Evolutionary conservation across 1,284 basidiomycete species (phyloP).

Genomic region (Austroboletus novae-zelandiae): DNA sequence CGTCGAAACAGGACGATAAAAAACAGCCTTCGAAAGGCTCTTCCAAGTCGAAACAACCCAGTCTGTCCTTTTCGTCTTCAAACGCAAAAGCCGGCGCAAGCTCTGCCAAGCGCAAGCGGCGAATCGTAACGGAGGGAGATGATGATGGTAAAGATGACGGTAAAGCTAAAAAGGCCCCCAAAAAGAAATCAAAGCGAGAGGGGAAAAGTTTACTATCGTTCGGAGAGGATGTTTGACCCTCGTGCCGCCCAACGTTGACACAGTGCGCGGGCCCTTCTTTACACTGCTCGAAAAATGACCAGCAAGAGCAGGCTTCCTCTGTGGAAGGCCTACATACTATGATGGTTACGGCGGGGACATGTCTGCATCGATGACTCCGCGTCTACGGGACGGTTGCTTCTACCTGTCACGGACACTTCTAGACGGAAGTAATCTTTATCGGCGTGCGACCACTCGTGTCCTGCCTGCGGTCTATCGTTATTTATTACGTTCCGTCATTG

Average conservation of each 20-base stretch:
- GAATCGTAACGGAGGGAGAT: conserved; percentile 36
- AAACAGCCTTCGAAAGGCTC: conserved; percentile 10
- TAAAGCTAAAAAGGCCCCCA: conserved; percentile 34
- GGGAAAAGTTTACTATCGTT: conserved; percentile 60
- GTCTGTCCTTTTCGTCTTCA: conserved; percentile 44
- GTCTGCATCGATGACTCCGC: background rate
- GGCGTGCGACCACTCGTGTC: background rate
- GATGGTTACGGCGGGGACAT: too few relatives aligned
- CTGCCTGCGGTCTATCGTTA: background rate
- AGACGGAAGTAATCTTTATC: background rate
- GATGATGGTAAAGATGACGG: conserved; percentile 24
- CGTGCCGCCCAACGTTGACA: background rate
- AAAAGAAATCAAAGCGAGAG: conserved; percentile 48
- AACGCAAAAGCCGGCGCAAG: conserved; percentile 21
- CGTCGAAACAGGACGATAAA: conserved; percentile 5
- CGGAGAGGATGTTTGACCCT: conserved; percentile 38
- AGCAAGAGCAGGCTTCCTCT: too few relatives aligned
- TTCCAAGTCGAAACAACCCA: conserved; percentile 18
- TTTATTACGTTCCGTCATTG: conserved; percentile 14
- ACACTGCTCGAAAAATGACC: background rate
- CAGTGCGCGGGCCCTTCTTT: conserved; percentile 6
- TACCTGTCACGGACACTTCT: background rate
- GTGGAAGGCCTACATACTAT: too few relatives aligned
- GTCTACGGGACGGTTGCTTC: background rate
- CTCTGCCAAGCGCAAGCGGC: conserved; percentile 39